Percentiles rank a stretch among this genome's conserved stretches.
These are phyloP conservation scores for Poa pratensis DNA, from an alignment of 176 grass and related monocot species.

Conservation along the genomic window DNA sequence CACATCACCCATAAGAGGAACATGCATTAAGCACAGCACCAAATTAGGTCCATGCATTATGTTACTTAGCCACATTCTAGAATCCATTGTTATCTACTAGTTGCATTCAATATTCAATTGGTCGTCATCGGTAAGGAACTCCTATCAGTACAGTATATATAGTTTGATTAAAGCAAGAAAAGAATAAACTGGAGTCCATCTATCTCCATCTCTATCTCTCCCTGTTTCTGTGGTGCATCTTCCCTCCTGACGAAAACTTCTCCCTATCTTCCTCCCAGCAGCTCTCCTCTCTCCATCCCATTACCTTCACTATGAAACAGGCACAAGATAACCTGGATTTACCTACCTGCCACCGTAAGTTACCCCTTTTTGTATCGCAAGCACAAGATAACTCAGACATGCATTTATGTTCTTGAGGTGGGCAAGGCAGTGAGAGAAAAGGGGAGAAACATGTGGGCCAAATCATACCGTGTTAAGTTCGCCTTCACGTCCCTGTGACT, in stretches of 20 bases:
- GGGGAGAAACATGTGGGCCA: not conserved
- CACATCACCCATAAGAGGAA: not conserved
- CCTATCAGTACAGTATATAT: slow-evolving; percentile 21
- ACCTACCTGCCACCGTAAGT: not conserved
- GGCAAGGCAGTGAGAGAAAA: slow-evolving; percentile 9
- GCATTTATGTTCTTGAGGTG: slow-evolving; percentile 28
- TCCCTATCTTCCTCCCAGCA: slow-evolving; percentile 2
- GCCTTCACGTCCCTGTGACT: slow-evolving; percentile 68
- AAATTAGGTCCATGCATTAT: slow-evolving; percentile 11
- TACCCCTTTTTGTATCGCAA: not conserved
- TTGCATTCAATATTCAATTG: slow-evolving; percentile 19
- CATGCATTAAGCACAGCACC: not conserved
- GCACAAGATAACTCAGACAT: not conserved
- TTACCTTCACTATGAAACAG: slow-evolving; percentile 2
- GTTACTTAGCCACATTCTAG: slow-evolving; percentile 24
- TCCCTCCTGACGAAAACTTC: not conserved
- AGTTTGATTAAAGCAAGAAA: slow-evolving; percentile 29
- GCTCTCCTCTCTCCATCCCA: slow-evolving; percentile 12
- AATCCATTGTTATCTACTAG: slow-evolving; percentile 20
- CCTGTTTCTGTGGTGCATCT: not conserved
- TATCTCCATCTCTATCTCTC: slow-evolving; percentile 11
- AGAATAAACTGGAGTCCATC: slow-evolving; percentile 23
- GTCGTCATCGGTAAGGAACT: not conserved
- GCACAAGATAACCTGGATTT: not conserved
- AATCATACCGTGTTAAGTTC: slow-evolving; percentile 75